Evolutionary conservation across 176 grass and related monocot genomes (phyloP).

Genomic region (Aegilops bicornis): DNA sequence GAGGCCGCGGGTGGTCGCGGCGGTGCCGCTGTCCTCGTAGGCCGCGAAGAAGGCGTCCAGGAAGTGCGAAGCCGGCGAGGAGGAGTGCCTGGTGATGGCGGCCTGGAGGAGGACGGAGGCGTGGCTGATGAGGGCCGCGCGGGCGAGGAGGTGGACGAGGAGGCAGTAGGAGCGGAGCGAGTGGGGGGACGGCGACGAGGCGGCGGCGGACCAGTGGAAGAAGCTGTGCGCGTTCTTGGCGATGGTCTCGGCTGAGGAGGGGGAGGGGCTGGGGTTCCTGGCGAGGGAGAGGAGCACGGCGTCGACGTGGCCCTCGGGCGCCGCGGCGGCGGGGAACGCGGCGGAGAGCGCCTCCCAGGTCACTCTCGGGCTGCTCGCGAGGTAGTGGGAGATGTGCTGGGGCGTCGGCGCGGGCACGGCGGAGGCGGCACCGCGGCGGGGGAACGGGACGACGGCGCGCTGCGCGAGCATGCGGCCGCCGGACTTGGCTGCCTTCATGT

Average conservation of each 20-base stretch:
- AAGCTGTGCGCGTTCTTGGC: constrained; percentile 20
- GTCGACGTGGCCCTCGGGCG: background rate
- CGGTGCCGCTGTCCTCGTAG: constrained; percentile 54
- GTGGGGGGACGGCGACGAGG: background rate
- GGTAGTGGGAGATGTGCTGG: constrained; percentile 55
- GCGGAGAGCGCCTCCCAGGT: constrained; percentile 62
- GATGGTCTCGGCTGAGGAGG: background rate
- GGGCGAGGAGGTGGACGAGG: constrained; percentile 15
- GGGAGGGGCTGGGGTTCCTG: background rate
- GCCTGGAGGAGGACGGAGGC: constrained; percentile 1
- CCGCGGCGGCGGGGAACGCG: constrained; percentile 26
- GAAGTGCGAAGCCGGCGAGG: constrained; percentile 3
- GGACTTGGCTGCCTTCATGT: constrained; percentile 32
- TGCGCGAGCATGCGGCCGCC: constrained; percentile 23
- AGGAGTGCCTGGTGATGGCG: background rate
- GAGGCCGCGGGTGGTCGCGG: constrained; percentile 50
- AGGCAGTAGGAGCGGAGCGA: constrained; percentile 24
- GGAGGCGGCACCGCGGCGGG: background rate
- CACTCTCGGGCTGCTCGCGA: constrained; percentile 34
- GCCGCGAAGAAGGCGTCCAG: constrained; percentile 55
- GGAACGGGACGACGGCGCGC: background rate
- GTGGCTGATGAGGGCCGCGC: background rate
- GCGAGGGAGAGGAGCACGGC: constrained; percentile 14
- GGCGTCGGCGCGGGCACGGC: constrained; percentile 14
- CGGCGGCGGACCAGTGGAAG: constrained; percentile 24